A percentile compares a stretch with the other conserved stretches of the same genome.
phyloP scores from a whole-genome alignment of 306 rosid species.

The Elaeagnus macrophylla region DNA sequence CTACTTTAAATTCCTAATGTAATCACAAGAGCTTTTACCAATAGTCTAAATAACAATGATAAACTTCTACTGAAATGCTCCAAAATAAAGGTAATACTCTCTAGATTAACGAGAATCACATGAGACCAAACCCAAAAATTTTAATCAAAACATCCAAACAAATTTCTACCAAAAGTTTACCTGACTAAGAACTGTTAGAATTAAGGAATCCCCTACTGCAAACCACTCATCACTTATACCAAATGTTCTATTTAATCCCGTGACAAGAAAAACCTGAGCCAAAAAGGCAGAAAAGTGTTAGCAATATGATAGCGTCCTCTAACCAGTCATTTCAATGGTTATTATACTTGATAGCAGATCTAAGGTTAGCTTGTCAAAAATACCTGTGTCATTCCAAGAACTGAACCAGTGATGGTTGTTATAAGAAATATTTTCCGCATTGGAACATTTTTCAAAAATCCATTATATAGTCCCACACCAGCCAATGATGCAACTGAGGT shows the following conservation, averaged over 20 bases:
- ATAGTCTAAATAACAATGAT: too few relatives aligned
- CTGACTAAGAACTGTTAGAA: slow-evolving; percentile 93
- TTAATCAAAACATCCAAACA: slow-evolving; percentile 2
- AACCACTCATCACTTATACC: slow-evolving; percentile 97
- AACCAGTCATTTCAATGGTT: slow-evolving; percentile 11
- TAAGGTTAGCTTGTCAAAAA: slow-evolving; percentile 8
- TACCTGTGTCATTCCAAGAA: slow-evolving; percentile 96
- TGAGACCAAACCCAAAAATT: slow-evolving; percentile 10
- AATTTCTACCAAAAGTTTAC: slow-evolving; percentile 25
- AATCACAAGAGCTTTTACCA: too few relatives aligned
- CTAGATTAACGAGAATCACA: slow-evolving; percentile 4
- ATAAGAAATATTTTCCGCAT: slow-evolving; percentile 63
- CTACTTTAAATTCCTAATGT: too few relatives aligned
- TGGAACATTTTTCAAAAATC: slow-evolving; percentile 77
- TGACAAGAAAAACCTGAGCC: slow-evolving; percentile 68
- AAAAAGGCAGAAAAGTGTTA: slow-evolving; percentile 5
- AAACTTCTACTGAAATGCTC: too few relatives aligned
- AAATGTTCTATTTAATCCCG: slow-evolving; percentile 70
- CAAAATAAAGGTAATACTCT: neutral
- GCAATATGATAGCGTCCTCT: neutral
- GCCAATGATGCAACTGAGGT: slow-evolving; percentile 84
- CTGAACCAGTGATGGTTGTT: slow-evolving; percentile 64
- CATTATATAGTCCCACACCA: slow-evolving; percentile 93
- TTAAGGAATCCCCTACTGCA: slow-evolving; percentile 90
- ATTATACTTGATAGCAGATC: neutral